These are phyloP conservation scores for Apiospora kogelbergensis DNA, from an alignment of 2,329 filamentous ascomycete genomes.

Conservation along the genomic window DNA sequence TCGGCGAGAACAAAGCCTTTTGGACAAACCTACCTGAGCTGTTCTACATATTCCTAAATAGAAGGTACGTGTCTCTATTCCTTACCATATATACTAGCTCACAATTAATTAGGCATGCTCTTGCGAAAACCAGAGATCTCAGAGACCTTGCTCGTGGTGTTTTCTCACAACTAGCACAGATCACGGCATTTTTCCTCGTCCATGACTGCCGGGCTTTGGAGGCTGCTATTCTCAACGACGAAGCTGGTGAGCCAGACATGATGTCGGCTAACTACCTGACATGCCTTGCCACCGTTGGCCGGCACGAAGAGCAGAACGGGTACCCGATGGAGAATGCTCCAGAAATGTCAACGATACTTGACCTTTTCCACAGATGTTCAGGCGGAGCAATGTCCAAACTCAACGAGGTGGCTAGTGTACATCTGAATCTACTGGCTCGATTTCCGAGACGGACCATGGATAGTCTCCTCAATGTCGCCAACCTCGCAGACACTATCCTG, in stretches of 20 bases:
- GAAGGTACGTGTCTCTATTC: slow-evolving; percentile 36
- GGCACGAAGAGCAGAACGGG: slow-evolving; percentile 31
- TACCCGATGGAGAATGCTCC: slow-evolving; percentile 30
- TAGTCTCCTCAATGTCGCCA: slow-evolving; percentile 37
- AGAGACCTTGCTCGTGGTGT: slow-evolving; percentile 31
- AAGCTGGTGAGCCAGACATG: slow-evolving; percentile 37
- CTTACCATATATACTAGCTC: neutral
- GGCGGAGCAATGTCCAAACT: slow-evolving; percentile 45
- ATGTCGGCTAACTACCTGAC: slow-evolving; percentile 46
- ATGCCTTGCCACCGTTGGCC: slow-evolving; percentile 40
- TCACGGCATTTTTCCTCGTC: slow-evolving; percentile 52
- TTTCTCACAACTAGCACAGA: slow-evolving; percentile 42
- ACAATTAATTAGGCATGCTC: slow-evolving; percentile 10
- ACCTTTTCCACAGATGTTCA: slow-evolving; percentile 39
- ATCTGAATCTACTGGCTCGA: slow-evolving; percentile 41
- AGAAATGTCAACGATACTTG: slow-evolving; percentile 41
- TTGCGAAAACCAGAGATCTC: slow-evolving; percentile 25
- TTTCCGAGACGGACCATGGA: slow-evolving; percentile 48
- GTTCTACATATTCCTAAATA: slow-evolving; percentile 38
- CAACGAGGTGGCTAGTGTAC: slow-evolving; percentile 39
- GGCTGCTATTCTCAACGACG: slow-evolving; percentile 23
- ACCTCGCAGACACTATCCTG: slow-evolving; percentile 22
- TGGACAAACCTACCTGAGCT: slow-evolving; percentile 55
- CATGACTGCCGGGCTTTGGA: slow-evolving; percentile 45
- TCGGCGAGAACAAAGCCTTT: slow-evolving; percentile 44